Percentiles rank a stretch among this genome's conserved stretches.
phyloP scores from a whole-genome alignment of 495 filamentous ascomycete genomes.

The Pseudoneurospora amorphoporcata region DNA sequence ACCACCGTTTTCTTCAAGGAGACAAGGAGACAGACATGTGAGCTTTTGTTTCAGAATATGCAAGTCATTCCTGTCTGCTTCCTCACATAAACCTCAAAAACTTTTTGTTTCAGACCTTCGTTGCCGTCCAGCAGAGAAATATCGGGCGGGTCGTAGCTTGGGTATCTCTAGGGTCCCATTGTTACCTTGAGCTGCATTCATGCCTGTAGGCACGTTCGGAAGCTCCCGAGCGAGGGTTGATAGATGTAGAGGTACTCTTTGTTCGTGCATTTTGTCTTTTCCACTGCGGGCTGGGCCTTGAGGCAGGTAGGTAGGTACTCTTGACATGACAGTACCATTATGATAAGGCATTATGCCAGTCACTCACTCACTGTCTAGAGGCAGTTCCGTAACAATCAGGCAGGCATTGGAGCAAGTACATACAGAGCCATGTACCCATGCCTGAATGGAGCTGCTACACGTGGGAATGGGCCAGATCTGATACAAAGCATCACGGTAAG shows the following conservation, averaged over 20 bases:
- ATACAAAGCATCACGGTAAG: background rate
- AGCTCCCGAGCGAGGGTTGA: background rate
- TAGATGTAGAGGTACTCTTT: background rate
- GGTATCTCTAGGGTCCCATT: background rate
- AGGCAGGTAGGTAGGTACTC: background rate
- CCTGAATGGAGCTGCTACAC: background rate
- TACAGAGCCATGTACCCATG: background rate
- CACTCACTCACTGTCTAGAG: background rate
- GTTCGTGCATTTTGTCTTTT: background rate
- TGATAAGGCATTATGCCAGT: too few species aligned
- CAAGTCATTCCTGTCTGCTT: background rate
- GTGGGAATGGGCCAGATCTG: background rate
- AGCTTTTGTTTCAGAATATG: background rate
- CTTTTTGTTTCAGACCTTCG: background rate
- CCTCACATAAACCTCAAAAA: background rate
- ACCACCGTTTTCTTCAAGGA: background rate
- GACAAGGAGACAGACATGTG: background rate
- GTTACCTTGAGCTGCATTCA: background rate
- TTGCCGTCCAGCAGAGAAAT: background rate
- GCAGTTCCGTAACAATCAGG: background rate
- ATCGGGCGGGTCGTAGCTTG: background rate
- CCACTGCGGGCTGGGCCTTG: background rate
- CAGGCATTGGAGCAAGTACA: background rate
- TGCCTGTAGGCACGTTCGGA: background rate
- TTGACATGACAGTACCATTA: too few species aligned